These are phyloP conservation scores for Blepharisma stoltei DNA, from an alignment of 73 alveolate species.

Conservation along the genomic window DNA sequence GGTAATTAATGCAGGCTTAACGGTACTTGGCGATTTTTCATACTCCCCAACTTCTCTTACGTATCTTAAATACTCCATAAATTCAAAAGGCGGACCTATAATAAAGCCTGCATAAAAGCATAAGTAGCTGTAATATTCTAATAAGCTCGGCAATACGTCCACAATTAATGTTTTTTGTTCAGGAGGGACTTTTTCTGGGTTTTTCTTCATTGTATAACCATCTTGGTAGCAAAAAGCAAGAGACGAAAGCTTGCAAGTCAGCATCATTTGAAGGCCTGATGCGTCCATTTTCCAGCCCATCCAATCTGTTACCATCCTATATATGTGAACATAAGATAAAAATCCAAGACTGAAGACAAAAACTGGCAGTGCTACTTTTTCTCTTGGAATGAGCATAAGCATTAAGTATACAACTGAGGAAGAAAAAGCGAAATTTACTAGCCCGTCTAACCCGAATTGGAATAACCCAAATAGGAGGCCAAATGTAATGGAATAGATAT, in stretches of 20 bases:
- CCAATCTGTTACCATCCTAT: constrained; percentile 60
- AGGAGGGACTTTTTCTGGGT: constrained; percentile 43
- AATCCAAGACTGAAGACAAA: constrained; percentile 57
- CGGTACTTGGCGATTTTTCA: constrained; percentile 55
- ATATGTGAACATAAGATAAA: constrained; percentile 62
- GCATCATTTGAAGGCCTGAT: constrained; percentile 77
- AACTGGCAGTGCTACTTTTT: constrained; percentile 49
- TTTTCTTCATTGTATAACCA: constrained; percentile 45
- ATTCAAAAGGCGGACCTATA: constrained; percentile 93
- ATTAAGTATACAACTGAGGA: constrained; percentile 51
- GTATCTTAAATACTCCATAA: constrained; percentile 73
- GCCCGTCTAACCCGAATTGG: constrained; percentile 44
- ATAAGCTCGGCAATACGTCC: constrained; percentile 57
- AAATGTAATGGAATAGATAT: constrained; percentile 32
- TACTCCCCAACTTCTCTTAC: constrained; percentile 62
- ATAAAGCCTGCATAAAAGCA: constrained; percentile 75
- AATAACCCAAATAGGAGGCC: constrained; percentile 43
- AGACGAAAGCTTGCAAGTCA: constrained; percentile 67
- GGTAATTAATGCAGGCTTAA: constrained; percentile 44
- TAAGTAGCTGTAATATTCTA: constrained; percentile 67
- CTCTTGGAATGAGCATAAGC: constrained; percentile 52
- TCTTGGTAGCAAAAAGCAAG: constrained; percentile 73
- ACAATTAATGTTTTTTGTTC: constrained; percentile 46
- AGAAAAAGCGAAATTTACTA: constrained; percentile 52
- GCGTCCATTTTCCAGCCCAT: constrained; percentile 84